Evolutionary conservation across 352 stramenopile species (phyloP).

Genomic region (Pythium vanterpoolii): DNA sequence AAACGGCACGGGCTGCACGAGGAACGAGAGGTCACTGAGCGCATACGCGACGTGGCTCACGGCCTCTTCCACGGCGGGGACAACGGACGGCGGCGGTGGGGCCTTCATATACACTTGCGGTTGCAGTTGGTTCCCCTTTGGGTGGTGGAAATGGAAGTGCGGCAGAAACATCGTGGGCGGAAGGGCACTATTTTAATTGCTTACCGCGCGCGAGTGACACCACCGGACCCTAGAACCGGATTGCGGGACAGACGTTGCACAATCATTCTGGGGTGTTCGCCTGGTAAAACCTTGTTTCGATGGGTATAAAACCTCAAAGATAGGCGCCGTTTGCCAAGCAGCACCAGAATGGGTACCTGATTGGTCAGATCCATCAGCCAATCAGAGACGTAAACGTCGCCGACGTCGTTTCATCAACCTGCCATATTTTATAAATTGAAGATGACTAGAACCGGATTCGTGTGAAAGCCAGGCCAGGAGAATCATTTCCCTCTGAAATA

Average conservation of each 20-base stretch:
- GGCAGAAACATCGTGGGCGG: too few species aligned
- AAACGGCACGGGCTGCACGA: conserved; percentile 64
- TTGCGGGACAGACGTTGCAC: conserved; percentile 24
- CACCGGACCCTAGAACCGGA: conserved; percentile 22
- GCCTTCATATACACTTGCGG: conserved; percentile 8
- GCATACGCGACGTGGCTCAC: conserved; percentile 79
- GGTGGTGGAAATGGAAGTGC: conserved; percentile 6
- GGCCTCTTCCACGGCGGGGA: conserved; percentile 62
- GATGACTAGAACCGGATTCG: conserved; percentile 21
- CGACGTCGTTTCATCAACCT: conserved; percentile 31
- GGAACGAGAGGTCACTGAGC: conserved; percentile 73
- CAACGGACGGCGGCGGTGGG: not conserved
- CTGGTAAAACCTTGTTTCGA: conserved; percentile 9
- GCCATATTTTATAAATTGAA: conserved; percentile 6
- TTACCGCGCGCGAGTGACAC: conserved; percentile 12
- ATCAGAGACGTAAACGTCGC: conserved; percentile 15
- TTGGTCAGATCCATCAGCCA: conserved; percentile 20
- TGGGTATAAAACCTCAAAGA: not conserved
- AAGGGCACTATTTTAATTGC: conserved; percentile 13
- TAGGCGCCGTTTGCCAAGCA: conserved; percentile 22
- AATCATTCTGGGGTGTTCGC: conserved; percentile 22
- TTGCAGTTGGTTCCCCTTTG: not conserved
- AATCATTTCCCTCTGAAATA: not conserved
- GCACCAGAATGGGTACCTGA: conserved; percentile 23
- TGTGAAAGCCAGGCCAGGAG: conserved; percentile 1